Evolutionary conservation across 306 rosid species (phyloP).

Genomic region (Prunus mongolica): DNA sequence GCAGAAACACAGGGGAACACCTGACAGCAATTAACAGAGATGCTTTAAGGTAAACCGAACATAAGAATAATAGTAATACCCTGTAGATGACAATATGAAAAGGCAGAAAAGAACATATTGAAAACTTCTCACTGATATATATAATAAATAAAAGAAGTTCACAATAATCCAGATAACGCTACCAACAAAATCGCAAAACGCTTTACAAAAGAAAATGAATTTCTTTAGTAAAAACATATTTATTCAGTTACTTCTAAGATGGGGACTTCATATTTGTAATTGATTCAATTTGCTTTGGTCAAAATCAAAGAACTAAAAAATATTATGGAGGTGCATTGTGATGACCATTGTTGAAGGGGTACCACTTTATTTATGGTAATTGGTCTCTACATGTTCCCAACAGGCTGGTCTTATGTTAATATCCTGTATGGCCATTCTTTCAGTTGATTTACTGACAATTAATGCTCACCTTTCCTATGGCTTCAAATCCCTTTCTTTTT

Average conservation of each 20-base stretch:
- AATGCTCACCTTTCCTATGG: background rate
- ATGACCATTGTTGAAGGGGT: background rate
- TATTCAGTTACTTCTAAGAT: background rate
- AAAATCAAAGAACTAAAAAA: background rate
- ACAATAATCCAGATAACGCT: background rate
- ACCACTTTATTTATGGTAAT: background rate
- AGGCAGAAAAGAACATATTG: background rate
- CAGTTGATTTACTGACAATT: background rate
- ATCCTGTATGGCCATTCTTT: background rate
- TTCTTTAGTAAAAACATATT: background rate
- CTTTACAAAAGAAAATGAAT: background rate
- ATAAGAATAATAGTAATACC: background rate
- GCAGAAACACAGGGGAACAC: slow-evolving; percentile 82
- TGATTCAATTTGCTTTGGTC: background rate
- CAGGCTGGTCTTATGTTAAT: background rate
- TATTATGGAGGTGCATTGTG: background rate
- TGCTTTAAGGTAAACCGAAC: background rate
- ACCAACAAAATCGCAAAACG: background rate
- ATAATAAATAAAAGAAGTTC: background rate
- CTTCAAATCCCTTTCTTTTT: background rate
- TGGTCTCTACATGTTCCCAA: background rate
- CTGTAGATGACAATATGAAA: background rate
- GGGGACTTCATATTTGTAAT: background rate
- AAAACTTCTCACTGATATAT: background rate
- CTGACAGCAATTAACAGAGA: slow-evolving; percentile 36